phyloP scores from a whole-genome alignment of 495 filamentous ascomycete genomes.

The Bryoglossum gracile region DNA sequence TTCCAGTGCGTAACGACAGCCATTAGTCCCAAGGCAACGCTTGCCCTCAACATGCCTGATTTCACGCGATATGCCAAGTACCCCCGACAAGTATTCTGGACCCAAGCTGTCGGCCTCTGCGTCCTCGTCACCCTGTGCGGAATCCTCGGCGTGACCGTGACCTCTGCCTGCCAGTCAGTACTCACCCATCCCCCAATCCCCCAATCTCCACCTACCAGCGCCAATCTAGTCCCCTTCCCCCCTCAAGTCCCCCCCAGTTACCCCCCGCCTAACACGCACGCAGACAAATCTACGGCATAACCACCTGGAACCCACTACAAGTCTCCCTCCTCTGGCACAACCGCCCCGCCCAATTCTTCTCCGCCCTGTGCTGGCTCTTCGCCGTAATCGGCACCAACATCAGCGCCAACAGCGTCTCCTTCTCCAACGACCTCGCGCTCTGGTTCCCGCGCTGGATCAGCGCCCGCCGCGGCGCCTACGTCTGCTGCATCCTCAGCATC shows the following conservation, averaged over 20 bases:
- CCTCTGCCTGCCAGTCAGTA: constrained; percentile 28
- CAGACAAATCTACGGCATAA: constrained; percentile 33
- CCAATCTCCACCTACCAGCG: too few relatives aligned
- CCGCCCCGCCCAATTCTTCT: constrained; percentile 37
- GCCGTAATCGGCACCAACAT: constrained; percentile 38
- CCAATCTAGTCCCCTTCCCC: too few relatives aligned
- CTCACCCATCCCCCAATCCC: too few relatives aligned
- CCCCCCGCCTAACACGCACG: too few relatives aligned
- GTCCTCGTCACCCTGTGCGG: constrained; percentile 36
- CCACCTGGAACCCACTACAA: constrained; percentile 36
- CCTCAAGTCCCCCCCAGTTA: too few relatives aligned
- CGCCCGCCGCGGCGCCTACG: constrained; percentile 30
- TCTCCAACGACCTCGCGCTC: constrained; percentile 35
- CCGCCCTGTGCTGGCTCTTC: constrained; percentile 30
- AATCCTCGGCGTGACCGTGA: constrained; percentile 36
- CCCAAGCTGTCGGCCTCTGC: constrained; percentile 34
- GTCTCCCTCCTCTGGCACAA: constrained; percentile 35
- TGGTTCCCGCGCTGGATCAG: constrained; percentile 37
- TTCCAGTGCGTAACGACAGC: constrained; percentile 29
- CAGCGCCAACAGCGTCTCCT: constrained; percentile 33
- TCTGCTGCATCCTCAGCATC: constrained; percentile 35
- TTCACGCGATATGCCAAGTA: constrained; percentile 19
- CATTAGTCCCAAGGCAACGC: constrained; percentile 33
- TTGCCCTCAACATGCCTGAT: constrained; percentile 38
- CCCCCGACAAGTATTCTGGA: constrained; percentile 9